A percentile compares a stretch with the other conserved stretches of the same genome.
Conservation (phyloP, 2,329 filamentous ascomycete genomes). For the Onygena corvina region DNA sequence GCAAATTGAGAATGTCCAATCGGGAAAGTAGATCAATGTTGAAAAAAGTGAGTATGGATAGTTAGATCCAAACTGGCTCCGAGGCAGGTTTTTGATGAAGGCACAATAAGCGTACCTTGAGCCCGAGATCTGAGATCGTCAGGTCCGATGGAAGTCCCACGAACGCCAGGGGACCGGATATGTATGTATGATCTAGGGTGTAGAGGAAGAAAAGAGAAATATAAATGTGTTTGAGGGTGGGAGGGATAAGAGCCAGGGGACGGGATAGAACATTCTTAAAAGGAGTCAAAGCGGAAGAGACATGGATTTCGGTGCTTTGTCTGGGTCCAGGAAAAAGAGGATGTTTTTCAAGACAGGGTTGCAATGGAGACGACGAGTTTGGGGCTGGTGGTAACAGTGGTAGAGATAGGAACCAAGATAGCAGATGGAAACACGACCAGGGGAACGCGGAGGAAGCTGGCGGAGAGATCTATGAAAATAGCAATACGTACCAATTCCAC, state of each 20-base stretch:
- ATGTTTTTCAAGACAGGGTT: not conserved
- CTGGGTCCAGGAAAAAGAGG: conserved; percentile 7
- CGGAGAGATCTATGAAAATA: conserved; percentile 4
- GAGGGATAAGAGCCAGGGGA: conserved; percentile 6
- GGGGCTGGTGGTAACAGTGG: not conserved
- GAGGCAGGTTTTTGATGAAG: conserved; percentile 3
- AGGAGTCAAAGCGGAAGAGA: conserved; percentile 7
- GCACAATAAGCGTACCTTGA: conserved; percentile 6
- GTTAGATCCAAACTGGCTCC: not conserved
- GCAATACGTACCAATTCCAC: conserved; percentile 2
- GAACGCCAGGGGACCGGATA: conserved; percentile 12
- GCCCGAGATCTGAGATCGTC: conserved; percentile 20
- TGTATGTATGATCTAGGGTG: conserved; percentile 4
- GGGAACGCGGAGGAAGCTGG: not conserved
- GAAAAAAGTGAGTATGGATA: conserved; percentile 4
- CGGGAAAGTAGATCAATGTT: conserved; percentile 8
- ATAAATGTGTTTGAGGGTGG: not conserved
- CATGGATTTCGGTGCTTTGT: not conserved
- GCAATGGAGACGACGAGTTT: not conserved
- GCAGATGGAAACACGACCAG: not conserved
- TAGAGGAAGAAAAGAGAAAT: not conserved
- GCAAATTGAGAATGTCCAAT: conserved; percentile 5
- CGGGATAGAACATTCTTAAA: too few species aligned
- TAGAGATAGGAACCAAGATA: not conserved
- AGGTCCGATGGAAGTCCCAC: conserved; percentile 15